A percentile compares a stretch with the other conserved stretches of the same genome.
These are phyloP conservation scores for Mytilinidion resinicola DNA, from an alignment of 495 filamentous ascomycete genomes.

Conservation along the genomic window DNA sequence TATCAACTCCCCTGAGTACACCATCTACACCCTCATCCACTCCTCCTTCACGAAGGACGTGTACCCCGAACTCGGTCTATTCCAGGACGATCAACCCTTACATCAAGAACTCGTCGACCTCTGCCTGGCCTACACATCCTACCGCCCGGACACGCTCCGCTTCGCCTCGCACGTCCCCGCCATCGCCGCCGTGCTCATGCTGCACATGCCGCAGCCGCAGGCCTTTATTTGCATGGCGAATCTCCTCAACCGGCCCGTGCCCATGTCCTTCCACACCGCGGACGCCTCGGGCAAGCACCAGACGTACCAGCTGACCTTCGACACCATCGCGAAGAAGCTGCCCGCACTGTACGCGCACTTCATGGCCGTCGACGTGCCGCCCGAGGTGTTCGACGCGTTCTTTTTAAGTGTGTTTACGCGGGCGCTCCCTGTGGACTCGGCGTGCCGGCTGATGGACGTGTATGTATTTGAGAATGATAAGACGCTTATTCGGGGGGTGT, in stretches of 20 bases:
- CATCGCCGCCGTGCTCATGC: slow-evolving; percentile 78
- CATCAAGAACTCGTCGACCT: slow-evolving; percentile 72
- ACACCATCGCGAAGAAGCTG: slow-evolving; percentile 62
- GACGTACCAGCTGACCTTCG: slow-evolving; percentile 64
- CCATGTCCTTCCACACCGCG: slow-evolving; percentile 76
- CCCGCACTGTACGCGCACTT: slow-evolving; percentile 58
- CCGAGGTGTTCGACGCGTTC: slow-evolving; percentile 48
- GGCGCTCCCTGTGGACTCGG: slow-evolving; percentile 61
- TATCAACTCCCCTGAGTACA: too few species aligned
- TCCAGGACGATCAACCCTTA: slow-evolving; percentile 65
- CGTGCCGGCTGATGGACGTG: slow-evolving; percentile 82
- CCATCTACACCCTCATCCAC: slow-evolving; percentile 49
- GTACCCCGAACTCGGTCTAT: slow-evolving; percentile 78
- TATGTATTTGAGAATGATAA: slow-evolving; percentile 91
- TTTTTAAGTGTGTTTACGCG: not conserved
- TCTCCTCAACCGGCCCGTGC: slow-evolving; percentile 78
- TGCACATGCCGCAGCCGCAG: slow-evolving; percentile 66
- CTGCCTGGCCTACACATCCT: slow-evolving; percentile 84
- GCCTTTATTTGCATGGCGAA: slow-evolving; percentile 86
- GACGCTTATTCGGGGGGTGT: slow-evolving; percentile 67
- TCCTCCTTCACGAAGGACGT: slow-evolving; percentile 62
- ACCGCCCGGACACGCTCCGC: slow-evolving; percentile 71
- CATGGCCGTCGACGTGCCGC: slow-evolving; percentile 40
- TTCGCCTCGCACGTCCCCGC: slow-evolving; percentile 42
- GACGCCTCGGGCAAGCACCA: slow-evolving; percentile 67